Conservation (phyloP, 257 asterid genomes). For the Lavandula angustifolia region DNA sequence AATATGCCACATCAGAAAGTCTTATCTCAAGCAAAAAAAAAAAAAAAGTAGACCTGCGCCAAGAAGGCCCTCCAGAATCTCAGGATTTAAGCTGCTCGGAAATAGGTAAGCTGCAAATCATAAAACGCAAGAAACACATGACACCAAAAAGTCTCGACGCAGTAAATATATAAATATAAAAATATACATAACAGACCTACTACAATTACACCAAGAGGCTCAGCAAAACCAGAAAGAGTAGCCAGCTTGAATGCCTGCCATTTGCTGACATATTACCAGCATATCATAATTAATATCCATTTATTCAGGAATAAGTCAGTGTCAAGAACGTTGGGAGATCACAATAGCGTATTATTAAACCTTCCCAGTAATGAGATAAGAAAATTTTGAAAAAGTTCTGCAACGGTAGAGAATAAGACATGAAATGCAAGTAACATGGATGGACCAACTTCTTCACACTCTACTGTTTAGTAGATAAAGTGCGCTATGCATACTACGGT, state of each 20-base stretch:
- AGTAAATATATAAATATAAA: neutral
- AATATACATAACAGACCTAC: slow-evolving; percentile 64
- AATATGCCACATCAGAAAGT: slow-evolving; percentile 4
- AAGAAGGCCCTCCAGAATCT: slow-evolving; percentile 89
- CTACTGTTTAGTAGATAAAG: slow-evolving; percentile 1
- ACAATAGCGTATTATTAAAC: no score
- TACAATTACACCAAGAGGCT: slow-evolving; percentile 94
- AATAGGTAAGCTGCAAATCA: slow-evolving; percentile 76
- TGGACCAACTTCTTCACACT: neutral
- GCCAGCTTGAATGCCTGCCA: slow-evolving; percentile 99
- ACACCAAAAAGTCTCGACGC: slow-evolving; percentile 6
- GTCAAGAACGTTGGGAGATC: neutral
- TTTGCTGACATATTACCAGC: slow-evolving; percentile 53
- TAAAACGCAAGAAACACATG: slow-evolving; percentile 17
- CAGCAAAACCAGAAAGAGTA: slow-evolving; percentile 93
- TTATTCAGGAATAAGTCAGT: slow-evolving; percentile 1
- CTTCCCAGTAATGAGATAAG: slow-evolving; percentile 1
- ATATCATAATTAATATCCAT: neutral
- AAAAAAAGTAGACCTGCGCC: slow-evolving; percentile 68
- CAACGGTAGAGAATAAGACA: neutral
- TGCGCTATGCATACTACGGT: no score
- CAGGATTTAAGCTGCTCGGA: slow-evolving; percentile 86
- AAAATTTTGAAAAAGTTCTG: neutral
- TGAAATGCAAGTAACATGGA: no score
- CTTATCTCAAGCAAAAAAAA: neutral